These are phyloP conservation scores for Wickerhamiella kurtzmanii DNA, from an alignment of 805 yeast genomes.

Conservation along the genomic window DNA sequence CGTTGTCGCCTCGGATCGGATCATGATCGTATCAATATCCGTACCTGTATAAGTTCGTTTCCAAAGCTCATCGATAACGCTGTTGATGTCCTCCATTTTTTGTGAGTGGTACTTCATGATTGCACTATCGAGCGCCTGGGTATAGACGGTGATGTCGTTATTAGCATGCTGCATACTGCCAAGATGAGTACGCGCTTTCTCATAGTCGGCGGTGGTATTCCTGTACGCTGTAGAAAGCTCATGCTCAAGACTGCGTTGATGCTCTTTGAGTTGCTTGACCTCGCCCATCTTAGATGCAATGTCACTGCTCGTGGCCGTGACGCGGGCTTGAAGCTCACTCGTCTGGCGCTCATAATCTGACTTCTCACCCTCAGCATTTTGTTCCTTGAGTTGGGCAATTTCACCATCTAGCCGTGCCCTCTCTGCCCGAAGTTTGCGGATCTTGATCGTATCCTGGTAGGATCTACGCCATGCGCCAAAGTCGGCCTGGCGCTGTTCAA, in stretches of 20 bases:
- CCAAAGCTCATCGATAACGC: slow-evolving; percentile 85
- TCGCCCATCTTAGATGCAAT: slow-evolving; percentile 78
- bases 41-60: slow-evolving; percentile 86
- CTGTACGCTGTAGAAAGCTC: slow-evolving; percentile 63
- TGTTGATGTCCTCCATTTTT: slow-evolving; percentile 87
- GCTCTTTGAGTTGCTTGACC: slow-evolving; percentile 66
- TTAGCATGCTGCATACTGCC: slow-evolving; percentile 65
- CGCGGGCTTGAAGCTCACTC: slow-evolving; percentile 33
- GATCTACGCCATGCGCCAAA: slow-evolving; percentile 49
- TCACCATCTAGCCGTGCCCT: slow-evolving; percentile 27
- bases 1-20: slow-evolving; percentile 61
- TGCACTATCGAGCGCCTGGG: slow-evolving; percentile 79
- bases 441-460: slow-evolving; percentile 50
- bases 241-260: slow-evolving; percentile 37
- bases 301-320: slow-evolving; percentile 43
- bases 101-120: slow-evolving; percentile 83
- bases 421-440: slow-evolving; percentile 34
- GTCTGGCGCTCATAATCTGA: slow-evolving; percentile 50
- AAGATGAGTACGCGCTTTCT: slow-evolving; percentile 57
- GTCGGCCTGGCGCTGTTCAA: slow-evolving; percentile 22
- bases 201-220: slow-evolving; percentile 49
- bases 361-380: slow-evolving; percentile 47
- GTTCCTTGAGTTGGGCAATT: slow-evolving; percentile 36
- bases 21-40: slow-evolving; percentile 82
- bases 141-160: slow-evolving; percentile 68